phyloP scores from a whole-genome alignment of 257 asterid species.

The Linderniella brevidens region DNA sequence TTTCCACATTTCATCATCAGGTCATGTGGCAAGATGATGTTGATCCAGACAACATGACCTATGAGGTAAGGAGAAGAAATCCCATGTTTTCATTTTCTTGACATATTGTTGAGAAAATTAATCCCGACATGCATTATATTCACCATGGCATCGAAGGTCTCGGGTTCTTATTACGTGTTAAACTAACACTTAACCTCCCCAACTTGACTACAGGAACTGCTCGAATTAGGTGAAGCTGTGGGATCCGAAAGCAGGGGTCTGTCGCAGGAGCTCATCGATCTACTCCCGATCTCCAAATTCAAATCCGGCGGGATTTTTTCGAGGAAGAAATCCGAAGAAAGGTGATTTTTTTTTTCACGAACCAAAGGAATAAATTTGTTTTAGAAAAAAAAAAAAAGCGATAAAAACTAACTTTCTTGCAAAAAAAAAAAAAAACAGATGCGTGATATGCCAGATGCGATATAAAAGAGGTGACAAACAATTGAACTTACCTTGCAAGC shows the following conservation, averaged over 20 bases:
- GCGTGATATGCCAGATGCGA: slow-evolving; percentile 86
- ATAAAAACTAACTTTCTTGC: background rate
- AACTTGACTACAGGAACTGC: slow-evolving; percentile 66
- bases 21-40: slow-evolving; percentile 53
- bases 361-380: no score
- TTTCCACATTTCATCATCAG: slow-evolving; percentile 24
- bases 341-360: slow-evolving; percentile 16
- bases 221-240: slow-evolving; percentile 82
- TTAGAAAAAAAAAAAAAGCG: background rate
- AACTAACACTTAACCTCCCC: slow-evolving; percentile 5
- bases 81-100: background rate
- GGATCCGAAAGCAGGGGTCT: slow-evolving; percentile 85
- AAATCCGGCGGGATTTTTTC: slow-evolving; percentile 74
- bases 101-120: no score
- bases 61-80: slow-evolving; percentile 36
- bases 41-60: slow-evolving; percentile 80
- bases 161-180: background rate
- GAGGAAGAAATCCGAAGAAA: slow-evolving; percentile 55
- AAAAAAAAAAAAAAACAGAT: slow-evolving; percentile 28
- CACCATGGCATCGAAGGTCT: background rate
- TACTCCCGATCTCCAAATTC: slow-evolving; percentile 65
- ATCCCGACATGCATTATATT: no score
- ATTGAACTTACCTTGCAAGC: slow-evolving; percentile 70
- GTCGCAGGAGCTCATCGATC: slow-evolving; percentile 57
- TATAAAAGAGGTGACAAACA: slow-evolving; percentile 79